These are phyloP conservation scores for Conringia planisiliqua DNA, from an alignment of 345 rosid species.

Conservation along the genomic window DNA sequence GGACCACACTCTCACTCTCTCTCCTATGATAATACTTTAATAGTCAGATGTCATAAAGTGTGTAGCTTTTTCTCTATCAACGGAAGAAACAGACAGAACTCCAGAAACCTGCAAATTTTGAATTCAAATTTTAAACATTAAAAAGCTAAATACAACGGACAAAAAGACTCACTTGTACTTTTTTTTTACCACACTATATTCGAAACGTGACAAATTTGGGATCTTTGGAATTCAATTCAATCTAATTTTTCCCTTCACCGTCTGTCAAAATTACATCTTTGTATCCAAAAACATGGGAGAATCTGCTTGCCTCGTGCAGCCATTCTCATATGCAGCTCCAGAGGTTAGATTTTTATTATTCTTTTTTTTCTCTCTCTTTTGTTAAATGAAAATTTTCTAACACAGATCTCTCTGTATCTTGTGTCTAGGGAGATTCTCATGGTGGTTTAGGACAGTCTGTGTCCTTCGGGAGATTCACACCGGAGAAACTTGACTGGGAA, in stretches of 20 bases:
- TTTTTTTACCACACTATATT: background rate
- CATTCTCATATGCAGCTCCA: conserved; percentile 69
- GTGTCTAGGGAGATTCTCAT: conserved; percentile 52
- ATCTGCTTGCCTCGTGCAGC: conserved; percentile 78
- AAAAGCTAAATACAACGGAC: conserved; percentile 30
- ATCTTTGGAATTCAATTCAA: background rate
- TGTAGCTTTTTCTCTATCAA: background rate
- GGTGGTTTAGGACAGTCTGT: conserved; percentile 72
- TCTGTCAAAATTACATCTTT: background rate
- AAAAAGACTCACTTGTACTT: background rate
- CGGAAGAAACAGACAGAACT: conserved; percentile 2
- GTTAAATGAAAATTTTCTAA: background rate
- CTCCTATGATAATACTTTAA: background rate
- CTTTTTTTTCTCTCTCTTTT: conserved; percentile 1
- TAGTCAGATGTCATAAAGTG: background rate
- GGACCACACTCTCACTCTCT: background rate
- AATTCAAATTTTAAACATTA: conserved; percentile 34
- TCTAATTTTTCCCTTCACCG: background rate
- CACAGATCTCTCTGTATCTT: conserved; percentile 4
- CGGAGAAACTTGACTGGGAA: conserved; percentile 90
- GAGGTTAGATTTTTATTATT: conserved; percentile 38
- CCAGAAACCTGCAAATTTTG: conserved; percentile 14
- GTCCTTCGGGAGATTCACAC: conserved; percentile 85
- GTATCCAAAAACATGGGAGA: conserved; percentile 60
- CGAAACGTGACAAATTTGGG: background rate